Base-by-base conservation (phyloP, 2,329 filamentous ascomycete species). In the Pestalotiopsis sp. region DNA sequence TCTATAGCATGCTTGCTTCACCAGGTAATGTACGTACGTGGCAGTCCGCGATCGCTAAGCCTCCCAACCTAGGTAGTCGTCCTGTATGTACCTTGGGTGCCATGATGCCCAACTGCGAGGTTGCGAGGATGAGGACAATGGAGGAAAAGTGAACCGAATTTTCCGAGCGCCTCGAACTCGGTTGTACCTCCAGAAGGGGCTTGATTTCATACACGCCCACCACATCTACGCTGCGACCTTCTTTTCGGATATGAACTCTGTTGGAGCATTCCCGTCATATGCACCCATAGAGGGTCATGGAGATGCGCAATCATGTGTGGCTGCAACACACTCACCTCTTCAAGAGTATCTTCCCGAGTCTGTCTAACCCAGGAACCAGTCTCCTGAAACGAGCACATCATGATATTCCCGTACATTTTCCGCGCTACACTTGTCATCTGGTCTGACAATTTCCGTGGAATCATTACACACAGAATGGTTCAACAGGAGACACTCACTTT, bases 61-160 rank as follows among this genome's bases (percentile, higher is more conserved):
- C 31, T 23, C 25, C 27, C 13, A 36, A 36, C 31, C 31, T 9
- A 36, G 31, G 31, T 36, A 36, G 31, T 36, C 31, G 31, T 36
- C 31, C 31, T 36, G 31, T 36, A 36, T 36, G 31, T 20, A 17
- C 12, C 20, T 66, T 66, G 63, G 63, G 63, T 58, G 27, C 39
- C 25, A 66, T 66, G 63, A 38, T 66, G 63, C 63, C 63, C 63
- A 31, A 66, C 45, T 36, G 31, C 31, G 31, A 36, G 11, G 39
- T 11, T 31, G 25, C n/a, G 63, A n/a, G 17, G 9, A n/a, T 39
- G 60, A 63, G 45, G 45, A 52, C 17, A 52, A 52, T 6, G 17
- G 4, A 52, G 45, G 45, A 52, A 52, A 52, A 52, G n/a, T 52
- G 20, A 52, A 23, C 45, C 45, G 45, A 52, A n/a, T 52, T 52